Percentiles rank a stretch among this genome's conserved stretches.
Evolutionary conservation across 1,284 basidiomycete species (phyloP).

Genomic region (Porogramme epimiltina): DNA sequence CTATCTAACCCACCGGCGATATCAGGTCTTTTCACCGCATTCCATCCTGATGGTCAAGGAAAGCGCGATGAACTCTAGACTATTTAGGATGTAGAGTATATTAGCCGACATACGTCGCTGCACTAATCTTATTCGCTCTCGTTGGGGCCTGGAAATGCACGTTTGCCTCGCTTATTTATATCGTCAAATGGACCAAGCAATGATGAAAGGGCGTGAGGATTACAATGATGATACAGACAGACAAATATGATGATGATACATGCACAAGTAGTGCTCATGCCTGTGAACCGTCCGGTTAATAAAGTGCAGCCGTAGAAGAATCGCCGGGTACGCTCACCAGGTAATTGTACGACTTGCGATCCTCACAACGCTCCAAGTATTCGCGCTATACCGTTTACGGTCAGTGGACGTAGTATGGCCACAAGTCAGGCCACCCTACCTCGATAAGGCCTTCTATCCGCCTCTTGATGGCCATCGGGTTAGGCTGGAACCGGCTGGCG

Average conservation of each 20-base stretch:
- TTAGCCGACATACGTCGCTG: not conserved
- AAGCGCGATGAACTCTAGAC: conserved; percentile 22
- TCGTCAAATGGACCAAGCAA: not conserved
- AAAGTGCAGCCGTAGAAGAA: no score
- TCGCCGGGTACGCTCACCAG: no score
- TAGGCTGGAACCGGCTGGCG: conserved; percentile 83
- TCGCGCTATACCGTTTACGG: conserved; percentile 55
- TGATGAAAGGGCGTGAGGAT: not conserved
- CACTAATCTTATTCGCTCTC: conserved; percentile 20
- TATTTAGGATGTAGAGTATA: conserved; percentile 13
- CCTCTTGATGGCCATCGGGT: conserved; percentile 88
- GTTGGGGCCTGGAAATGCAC: not conserved
- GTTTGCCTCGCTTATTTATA: no score
- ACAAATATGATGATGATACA: not conserved
- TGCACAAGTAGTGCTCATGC: not conserved
- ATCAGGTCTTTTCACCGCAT: conserved; percentile 17
- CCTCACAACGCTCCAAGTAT: conserved; percentile 78
- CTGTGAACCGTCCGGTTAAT: no score
- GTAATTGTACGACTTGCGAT: conserved; percentile 84
- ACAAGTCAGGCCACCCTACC: conserved; percentile 43
- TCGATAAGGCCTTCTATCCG: conserved; percentile 95
- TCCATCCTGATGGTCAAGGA: conserved; percentile 13
- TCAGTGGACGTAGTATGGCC: not conserved
- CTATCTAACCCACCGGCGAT: not conserved
- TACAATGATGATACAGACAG: not conserved